Percentiles rank a stretch among this genome's conserved stretches.
Evolutionary conservation across 2,329 filamentous ascomycete species (phyloP).

Genomic region (Pezizomycotina sp.): DNA sequence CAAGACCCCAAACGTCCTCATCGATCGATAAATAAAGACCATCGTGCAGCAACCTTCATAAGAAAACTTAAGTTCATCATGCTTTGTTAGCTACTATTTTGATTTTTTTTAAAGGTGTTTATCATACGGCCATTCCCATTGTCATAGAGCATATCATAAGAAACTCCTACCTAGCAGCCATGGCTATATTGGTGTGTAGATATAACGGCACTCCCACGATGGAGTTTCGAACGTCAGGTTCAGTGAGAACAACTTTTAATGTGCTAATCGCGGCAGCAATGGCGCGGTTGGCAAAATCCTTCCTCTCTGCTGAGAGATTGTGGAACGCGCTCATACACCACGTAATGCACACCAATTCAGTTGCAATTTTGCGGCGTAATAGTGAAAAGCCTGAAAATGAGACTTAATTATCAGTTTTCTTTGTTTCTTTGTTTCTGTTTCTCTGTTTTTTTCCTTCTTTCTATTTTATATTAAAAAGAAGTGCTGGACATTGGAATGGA

Average conservation of each 20-base stretch:
- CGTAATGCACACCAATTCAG: conserved; percentile 33
- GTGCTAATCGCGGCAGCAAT: conserved; percentile 24
- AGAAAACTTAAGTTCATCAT: no score
- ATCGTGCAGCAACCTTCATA: conserved; percentile 20
- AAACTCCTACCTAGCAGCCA: conserved; percentile 26
- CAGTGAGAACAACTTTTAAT: conserved; percentile 21
- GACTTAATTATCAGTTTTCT: no score
- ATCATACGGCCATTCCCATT: no score
- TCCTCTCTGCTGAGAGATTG: conserved; percentile 14
- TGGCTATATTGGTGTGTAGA: conserved; percentile 27
- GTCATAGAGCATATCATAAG: no score
- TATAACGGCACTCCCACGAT: conserved; percentile 26
- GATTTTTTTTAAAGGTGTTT: no score
- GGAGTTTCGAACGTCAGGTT: conserved; percentile 22
- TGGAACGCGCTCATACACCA: conserved; percentile 23
- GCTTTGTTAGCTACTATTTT: no score
- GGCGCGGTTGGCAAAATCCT: conserved; percentile 25
- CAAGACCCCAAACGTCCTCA: conserved; percentile 18
- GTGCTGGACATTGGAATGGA: no score
- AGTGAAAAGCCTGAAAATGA: no score
- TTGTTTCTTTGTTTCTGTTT: no score
- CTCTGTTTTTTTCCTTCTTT: no score
- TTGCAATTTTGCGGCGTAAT: conserved; percentile 32
- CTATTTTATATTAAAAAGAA: no score
- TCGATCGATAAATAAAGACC: conserved; percentile 17